Base-by-base conservation (phyloP, 495 filamentous ascomycete species). In the Annulohypoxylon bovei region DNA sequence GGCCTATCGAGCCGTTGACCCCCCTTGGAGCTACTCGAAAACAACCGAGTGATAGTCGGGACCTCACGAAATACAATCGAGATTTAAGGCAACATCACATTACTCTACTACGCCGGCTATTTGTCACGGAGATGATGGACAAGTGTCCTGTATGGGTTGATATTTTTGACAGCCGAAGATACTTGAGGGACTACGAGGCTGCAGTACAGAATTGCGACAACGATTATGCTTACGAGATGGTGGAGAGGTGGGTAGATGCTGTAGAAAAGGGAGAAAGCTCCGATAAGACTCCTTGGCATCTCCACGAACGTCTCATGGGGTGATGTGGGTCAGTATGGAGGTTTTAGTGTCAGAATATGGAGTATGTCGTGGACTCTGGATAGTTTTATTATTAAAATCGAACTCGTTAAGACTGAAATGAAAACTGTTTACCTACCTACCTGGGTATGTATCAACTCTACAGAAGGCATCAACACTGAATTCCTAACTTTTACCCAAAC, bases 81-180 rank as follows among this genome's bases (percentile, higher is more conserved):
- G 65, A 81, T 18, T 39, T 75, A 20, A 27, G 61, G 35, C 69
- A 79, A 6, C 76, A 79, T 58, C 78, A 84, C 42, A 25, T 78
- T 27, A 80, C 79, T 8, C 56, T 65, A 11, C 68, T 83, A 2
- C 78, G 79, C 2, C 58, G 60, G 23, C 8, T 78, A 3, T 81
- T 78, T 53, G 54, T 79, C 32, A 54, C 68, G 9, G 73, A 78
- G 61, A 80, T 83, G 77, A 66, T 55, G 53, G 46, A 72, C 11
- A 28, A 6, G 23, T 73, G 69, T 11, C 73, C 71, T 23, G 68
- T 27, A 5, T 76, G 70, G 60, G 62, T 75, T 56, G 55, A 67
- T 7, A 52, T 64, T 5, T 75, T 63, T 46, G 18, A 25, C 1
- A 47, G 30, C 12, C 59, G 52, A 49, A 49, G 8, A 12, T 23